Conservation (phyloP, 1,139 yeast species). For the Magnusiomyces fungicola region DNA sequence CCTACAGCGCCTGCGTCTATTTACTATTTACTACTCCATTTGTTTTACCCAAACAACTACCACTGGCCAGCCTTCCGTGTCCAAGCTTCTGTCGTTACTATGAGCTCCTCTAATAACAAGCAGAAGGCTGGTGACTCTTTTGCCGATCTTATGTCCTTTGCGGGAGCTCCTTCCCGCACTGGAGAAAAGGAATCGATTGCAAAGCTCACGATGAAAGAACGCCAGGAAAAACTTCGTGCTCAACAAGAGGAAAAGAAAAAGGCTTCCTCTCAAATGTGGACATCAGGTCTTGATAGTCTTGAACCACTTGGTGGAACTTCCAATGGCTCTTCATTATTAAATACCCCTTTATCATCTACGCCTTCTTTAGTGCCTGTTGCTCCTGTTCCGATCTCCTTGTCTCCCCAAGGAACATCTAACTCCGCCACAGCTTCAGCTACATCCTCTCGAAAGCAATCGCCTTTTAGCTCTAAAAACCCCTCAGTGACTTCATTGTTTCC, state of each 20-base stretch:
- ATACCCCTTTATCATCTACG: neutral
- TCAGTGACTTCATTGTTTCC: neutral
- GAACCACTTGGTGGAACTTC: conserved; percentile 7
- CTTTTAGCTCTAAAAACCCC: neutral
- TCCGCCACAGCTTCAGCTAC: neutral
- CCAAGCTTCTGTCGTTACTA: neutral
- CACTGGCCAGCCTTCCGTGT: too few species aligned
- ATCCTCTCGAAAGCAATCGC: neutral
- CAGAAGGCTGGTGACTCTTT: conserved; percentile 18
- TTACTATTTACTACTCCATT: too few species aligned
- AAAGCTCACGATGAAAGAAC: conserved; percentile 23
- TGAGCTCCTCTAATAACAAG: neutral
- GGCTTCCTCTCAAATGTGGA: conserved; percentile 4
- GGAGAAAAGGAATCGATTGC: conserved; percentile 16
- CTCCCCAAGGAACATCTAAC: neutral
- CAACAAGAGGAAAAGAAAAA: conserved; percentile 13
- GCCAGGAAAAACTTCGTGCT: conserved; percentile 20
- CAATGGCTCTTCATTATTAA: neutral
- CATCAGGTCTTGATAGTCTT: conserved; percentile 15
- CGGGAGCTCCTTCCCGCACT: conserved; percentile 14
- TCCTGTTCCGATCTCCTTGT: neutral
- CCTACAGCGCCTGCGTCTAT: too few species aligned
- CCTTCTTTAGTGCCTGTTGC: neutral
- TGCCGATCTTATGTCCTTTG: conserved; percentile 20
- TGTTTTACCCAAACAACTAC: too few species aligned